Evolutionary conservation across 192 early-diverging fungal species (phyloP), one percentile per base, ranked within the genome.

Genomic region (Backusella parvicylindrica): DNA sequence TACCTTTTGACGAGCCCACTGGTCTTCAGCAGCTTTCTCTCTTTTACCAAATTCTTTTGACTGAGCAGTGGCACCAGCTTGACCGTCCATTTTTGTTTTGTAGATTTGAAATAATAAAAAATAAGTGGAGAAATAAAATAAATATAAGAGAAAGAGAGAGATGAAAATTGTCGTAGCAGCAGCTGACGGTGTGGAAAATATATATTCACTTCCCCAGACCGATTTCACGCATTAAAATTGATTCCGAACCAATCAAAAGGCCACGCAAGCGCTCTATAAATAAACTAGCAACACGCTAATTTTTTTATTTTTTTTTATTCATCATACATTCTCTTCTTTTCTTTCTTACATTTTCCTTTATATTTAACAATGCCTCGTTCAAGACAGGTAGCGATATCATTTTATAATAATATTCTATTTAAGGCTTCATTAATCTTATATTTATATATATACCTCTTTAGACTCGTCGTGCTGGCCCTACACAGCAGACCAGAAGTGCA

Each of bases 401-500:
- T n/a, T 23, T 28, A 16, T 67, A 9, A 49, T 75, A 16, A 26
- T 40, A 37, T 37, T 16, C 15, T 70, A 30, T 15, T 11, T 49
- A 37, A 35, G 8, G 15, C 12, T 15, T 32, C n/a, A 32, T 15
- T 26, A 43, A 73, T 12, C 1, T 35, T 15, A 2, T 32, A 11
- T 9, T 2, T 15, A 13, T 15, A n/a, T 47, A 6, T 47, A 47
- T 47, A 18, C 6, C n/a, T 4, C 7, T 7, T 12, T 74, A 81
- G 79, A 73, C 79, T 77, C 70, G 79, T 75, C 85, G 83, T 79
- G 73, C 79, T 74, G 77, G 70, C 32, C 76, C 83, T 75, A 78
- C 80, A 50, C 75, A 82, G 60, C 84, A 85, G 77, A 86, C 76
- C 53, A 84, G 84, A 67, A 78, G 77, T 66, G 84, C 88, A 64